These are phyloP conservation scores for Scytalidium lignicola DNA, from an alignment of 2,329 filamentous ascomycete genomes.

Conservation along the genomic window DNA sequence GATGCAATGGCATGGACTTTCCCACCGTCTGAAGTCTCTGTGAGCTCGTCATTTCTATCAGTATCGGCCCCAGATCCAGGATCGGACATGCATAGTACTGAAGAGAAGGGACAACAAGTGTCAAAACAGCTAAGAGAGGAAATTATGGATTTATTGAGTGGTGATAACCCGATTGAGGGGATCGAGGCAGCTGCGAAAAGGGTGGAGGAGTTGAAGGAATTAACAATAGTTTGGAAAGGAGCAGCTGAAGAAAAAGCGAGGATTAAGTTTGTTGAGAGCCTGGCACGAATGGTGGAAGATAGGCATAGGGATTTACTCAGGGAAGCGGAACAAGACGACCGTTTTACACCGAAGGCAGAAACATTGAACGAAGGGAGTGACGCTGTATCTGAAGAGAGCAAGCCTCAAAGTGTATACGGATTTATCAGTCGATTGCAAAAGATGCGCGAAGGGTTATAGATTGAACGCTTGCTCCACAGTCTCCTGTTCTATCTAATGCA, in stretches of 20 bases:
- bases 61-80: conserved; percentile 80
- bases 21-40: conserved; percentile 79
- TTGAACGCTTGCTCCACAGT: no score
- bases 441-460: conserved; percentile 25
- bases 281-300: conserved; percentile 82
- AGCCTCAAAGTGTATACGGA: conserved; percentile 25
- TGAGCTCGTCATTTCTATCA: conserved; percentile 81
- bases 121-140: conserved; percentile 66
- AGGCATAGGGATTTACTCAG: conserved; percentile 31
- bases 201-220: conserved; percentile 70
- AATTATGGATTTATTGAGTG: conserved; percentile 61
- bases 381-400: conserved; percentile 14
- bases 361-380: conserved; percentile 17
- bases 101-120: conserved; percentile 84
- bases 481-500: not conserved
- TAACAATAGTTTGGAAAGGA: conserved; percentile 86
- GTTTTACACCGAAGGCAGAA: conserved; percentile 19
- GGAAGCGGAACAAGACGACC: conserved; percentile 24
- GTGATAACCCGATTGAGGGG: conserved; percentile 56
- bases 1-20: conserved; percentile 95
- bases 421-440: conserved; percentile 31
- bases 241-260: conserved; percentile 90
- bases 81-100: conserved; percentile 60
- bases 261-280: conserved; percentile 70
- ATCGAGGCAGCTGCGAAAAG: conserved; percentile 68